Base-by-base conservation (phyloP, 169 alveolate genomes). In the Eimeria tenella region DNA sequence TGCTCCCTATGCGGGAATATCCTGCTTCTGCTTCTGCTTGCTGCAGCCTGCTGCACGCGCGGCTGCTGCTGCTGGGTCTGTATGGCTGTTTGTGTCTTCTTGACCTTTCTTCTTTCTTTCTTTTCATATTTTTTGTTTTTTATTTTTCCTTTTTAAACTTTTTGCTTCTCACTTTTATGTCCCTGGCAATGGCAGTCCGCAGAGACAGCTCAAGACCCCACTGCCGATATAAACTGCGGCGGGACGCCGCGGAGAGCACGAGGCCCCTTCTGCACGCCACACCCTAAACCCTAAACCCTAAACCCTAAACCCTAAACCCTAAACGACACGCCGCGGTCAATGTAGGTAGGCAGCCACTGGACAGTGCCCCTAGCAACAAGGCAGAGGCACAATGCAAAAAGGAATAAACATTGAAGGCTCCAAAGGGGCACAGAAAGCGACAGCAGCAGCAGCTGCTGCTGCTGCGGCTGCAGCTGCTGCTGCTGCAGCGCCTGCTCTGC, bases 261-360 rank as follows among this genome's bases (percentile, higher is more conserved):
- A 74, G 23, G 23, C 84, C 60, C 63, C n/a, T 25, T 50, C 82
- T 71, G 82, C 21, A 63, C 23, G 21, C 15, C 42, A 68, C 21
- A 68, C 77, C 77, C 77, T 68, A 68, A 68, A 68, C 50, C 77
- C 77, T 25, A 74, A 74, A 74, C 84, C 84, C 84, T 74, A 74
- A 74, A 74, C 84, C 84, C 84, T 74, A 74, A 74, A 74, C 82
- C 82, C 55, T 71, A 71, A 71, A 71, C 82, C 82, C 82, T 71
- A 71, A 71, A 71, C 84, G 50, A 49, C 42, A 31, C 42, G 42
- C 42, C 42, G 42, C 42, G 2, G 42, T 31, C 42, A 31, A 31
- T 0, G 42, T 0, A 31, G 42, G 42, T 1, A 31, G 42, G 42
- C 42, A 31, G 42, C 4, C 42, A 31, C 77, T 21, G 25, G 50